Base-by-base conservation (phyloP, 805 yeast species). In the Lipomyces sp. region DNA sequence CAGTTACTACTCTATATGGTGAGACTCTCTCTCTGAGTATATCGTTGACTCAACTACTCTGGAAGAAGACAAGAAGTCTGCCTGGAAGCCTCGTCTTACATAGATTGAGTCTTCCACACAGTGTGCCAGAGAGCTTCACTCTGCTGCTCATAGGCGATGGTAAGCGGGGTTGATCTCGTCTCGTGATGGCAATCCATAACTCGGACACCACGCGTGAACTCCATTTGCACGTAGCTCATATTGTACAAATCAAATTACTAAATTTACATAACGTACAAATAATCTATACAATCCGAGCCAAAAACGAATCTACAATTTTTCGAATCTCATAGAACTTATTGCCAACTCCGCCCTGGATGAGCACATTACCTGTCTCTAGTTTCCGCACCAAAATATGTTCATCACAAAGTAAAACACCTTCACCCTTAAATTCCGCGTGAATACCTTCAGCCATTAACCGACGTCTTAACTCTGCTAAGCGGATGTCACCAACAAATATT, bases 381-480 rank as follows among this genome's bases (percentile, higher is more conserved):
- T 94, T 94, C 63, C 91, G 80, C 7, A 95, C 86, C 0, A 90
- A 88, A 18, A 95, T 84, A 61, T 80, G 80, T 64, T 89, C 89
- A 74, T 93, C 93, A 55, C 96, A 89, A 13, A 93, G 96, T 51
- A 95, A 80, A 0, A 92, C 87, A 75, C 98, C 98, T 76, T 92
- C 97, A 63, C 97, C 96, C 76, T 89, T 87, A 76, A 94, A 92
- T 74, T 93, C 97, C 0, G 96, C 97, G 61, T 80, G 81, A 73
- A 89, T 85, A 59, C 90, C 89, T 63, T 79, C 77, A 4, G 82
- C 79, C 37, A 81, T 78, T 48, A 95, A 80, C 65, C 83, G 84
- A 71, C 85, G 85, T 73, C 90, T 88, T 60, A 95, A 80, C 69
- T 92, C 97, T 0, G 95, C 90, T 33, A 95, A 80, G 67, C 90